phyloP scores from a whole-genome alignment of 169 alveolate species.

The Neospora caninum region DNA sequence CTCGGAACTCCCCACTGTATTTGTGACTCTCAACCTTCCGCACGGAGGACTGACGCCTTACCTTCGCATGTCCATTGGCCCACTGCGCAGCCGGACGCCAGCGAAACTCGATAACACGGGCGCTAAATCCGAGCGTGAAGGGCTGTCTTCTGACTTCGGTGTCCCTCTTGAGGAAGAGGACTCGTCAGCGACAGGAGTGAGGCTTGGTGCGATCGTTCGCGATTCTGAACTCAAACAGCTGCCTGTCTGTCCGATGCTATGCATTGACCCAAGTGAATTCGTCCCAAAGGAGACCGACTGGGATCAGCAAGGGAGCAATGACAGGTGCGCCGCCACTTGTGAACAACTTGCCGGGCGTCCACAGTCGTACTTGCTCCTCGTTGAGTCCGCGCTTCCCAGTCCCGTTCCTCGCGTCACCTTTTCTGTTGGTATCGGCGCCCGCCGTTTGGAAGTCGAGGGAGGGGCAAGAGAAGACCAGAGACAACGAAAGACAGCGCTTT shows the following conservation, averaged over 20 bases:
- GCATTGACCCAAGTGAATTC: not conserved
- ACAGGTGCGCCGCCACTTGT: not conserved
- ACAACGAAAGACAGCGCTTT: not conserved
- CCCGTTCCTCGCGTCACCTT: conserved; percentile 37
- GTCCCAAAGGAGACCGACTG: not conserved
- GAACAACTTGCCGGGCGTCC: not conserved
- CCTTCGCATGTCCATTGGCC: conserved; percentile 42
- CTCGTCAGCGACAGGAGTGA: not conserved
- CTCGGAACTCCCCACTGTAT: not conserved
- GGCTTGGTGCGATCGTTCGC: not conserved
- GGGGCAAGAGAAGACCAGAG: not conserved
- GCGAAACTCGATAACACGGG: not conserved
- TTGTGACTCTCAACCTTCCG: conserved; percentile 18
- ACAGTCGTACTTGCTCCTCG: conserved; percentile 31
- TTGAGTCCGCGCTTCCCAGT: conserved; percentile 40
- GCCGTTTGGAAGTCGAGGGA: not conserved
- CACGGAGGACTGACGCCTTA: conserved; percentile 51
- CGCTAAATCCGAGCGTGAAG: not conserved
- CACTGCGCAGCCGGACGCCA: not conserved
- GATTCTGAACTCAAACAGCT: not conserved
- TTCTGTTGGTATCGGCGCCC: not conserved
- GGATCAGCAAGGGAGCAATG: not conserved
- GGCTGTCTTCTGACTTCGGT: not conserved
- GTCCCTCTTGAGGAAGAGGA: not conserved
- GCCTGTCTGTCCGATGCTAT: conserved; percentile 24